Conservation (phyloP, 2,329 filamentous ascomycete species). For the Fusarium nelsonii region DNA sequence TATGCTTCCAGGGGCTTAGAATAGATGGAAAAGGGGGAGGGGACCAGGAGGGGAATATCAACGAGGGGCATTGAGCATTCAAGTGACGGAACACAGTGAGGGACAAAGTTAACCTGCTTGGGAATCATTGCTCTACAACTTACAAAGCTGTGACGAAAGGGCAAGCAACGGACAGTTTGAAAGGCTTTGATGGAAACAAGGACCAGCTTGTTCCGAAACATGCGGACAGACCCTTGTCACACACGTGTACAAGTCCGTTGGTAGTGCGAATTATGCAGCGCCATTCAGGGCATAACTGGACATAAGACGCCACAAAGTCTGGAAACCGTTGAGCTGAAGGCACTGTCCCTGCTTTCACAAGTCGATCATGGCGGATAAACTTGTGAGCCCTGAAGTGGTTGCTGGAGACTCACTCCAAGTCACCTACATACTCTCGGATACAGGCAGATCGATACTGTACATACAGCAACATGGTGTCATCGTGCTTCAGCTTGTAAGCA, state of each 20-base stretch:
- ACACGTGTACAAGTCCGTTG: slow-evolving; percentile 43
- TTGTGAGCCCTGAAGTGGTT: slow-evolving; percentile 25
- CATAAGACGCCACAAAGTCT: slow-evolving; percentile 29
- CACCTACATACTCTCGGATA: background rate
- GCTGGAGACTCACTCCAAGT: background rate
- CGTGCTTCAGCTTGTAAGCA: slow-evolving; percentile 20
- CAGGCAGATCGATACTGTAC: slow-evolving; percentile 1
- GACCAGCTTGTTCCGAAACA: slow-evolving; percentile 42
- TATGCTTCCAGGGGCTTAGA: slow-evolving; percentile 34
- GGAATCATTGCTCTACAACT: slow-evolving; percentile 2
- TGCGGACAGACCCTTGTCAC: slow-evolving; percentile 32
- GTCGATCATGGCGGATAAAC: slow-evolving; percentile 16
- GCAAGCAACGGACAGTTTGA: slow-evolving; percentile 9
- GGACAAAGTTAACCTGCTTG: slow-evolving; percentile 12
- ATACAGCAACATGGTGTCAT: slow-evolving; percentile 17
- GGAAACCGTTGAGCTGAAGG: slow-evolving; percentile 17
- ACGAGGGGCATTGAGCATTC: slow-evolving; percentile 28
- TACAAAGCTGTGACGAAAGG: slow-evolving; percentile 8
- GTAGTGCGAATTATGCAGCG: slow-evolving; percentile 33
- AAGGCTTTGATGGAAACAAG: slow-evolving; percentile 25
- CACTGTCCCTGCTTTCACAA: slow-evolving; percentile 21
- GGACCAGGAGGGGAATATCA: slow-evolving; percentile 11
- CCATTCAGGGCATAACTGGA: slow-evolving; percentile 38
- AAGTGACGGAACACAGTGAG: slow-evolving; percentile 36
- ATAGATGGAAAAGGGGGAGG: slow-evolving; percentile 35